Evolutionary conservation across 2,329 filamentous ascomycete species (phyloP).

Genomic region (Monosporascus sp.): DNA sequence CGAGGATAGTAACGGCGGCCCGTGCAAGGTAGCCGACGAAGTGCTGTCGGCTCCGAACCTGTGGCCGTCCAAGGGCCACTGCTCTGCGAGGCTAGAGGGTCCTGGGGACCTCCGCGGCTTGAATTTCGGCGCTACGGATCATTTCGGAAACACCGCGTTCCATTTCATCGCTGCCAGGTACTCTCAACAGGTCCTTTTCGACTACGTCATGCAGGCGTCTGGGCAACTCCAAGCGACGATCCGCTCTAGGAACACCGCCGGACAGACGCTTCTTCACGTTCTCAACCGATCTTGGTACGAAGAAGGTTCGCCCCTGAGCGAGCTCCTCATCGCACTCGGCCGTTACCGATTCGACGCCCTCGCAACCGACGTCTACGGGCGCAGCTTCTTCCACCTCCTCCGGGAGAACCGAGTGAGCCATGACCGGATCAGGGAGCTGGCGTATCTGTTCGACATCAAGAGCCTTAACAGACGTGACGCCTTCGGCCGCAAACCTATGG

Average conservation of each 20-base stretch:
- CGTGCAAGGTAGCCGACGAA: constrained; percentile 25
- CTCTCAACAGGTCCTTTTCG: constrained; percentile 13
- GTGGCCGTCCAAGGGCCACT: constrained; percentile 3
- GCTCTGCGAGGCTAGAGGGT: constrained; percentile 10
- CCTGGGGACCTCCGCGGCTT: constrained; percentile 23
- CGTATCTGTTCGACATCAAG: constrained; percentile 21
- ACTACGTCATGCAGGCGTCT: constrained; percentile 12
- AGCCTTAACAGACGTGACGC: constrained; percentile 41
- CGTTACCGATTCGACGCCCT: constrained; percentile 16
- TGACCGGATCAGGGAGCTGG: constrained; percentile 12
- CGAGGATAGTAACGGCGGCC: constrained; percentile 23
- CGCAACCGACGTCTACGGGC: constrained; percentile 25
- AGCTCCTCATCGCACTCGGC: constrained; percentile 16
- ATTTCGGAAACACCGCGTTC: constrained; percentile 48
- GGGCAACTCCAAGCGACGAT: constrained; percentile 19
- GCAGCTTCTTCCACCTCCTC: constrained; percentile 28
- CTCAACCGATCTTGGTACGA: constrained; percentile 26
- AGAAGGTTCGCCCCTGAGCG: constrained; percentile 12
- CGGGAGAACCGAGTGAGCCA: constrained; percentile 13
- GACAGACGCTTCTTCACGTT: constrained; percentile 27
- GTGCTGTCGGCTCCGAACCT: constrained; percentile 4
- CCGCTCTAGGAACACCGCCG: constrained; percentile 20
- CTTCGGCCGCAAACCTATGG: constrained; percentile 31
- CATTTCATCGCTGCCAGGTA: constrained; percentile 28
- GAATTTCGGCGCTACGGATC: constrained; percentile 34